A percentile compares a stretch with the other conserved stretches of the same genome.
Conservation (phyloP, 495 filamentous ascomycete species). For the Xylaria sp. region DNA sequence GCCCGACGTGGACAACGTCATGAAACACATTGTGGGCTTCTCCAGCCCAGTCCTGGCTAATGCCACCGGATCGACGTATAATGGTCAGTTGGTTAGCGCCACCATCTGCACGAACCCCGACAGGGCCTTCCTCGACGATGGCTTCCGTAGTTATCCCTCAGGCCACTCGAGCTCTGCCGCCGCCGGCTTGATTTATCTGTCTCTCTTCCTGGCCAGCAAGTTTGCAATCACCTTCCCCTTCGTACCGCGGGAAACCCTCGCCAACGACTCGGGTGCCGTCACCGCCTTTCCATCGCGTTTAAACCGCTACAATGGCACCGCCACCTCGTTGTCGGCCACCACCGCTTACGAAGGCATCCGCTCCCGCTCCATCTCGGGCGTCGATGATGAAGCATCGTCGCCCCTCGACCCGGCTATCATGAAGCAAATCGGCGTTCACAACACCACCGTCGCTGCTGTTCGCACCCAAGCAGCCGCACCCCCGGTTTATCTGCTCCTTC, state of each 20-base stretch:
- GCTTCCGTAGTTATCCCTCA: slow-evolving; percentile 85
- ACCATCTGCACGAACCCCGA: slow-evolving; percentile 75
- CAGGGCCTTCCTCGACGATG: slow-evolving; percentile 73
- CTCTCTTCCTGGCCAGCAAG: slow-evolving; percentile 70
- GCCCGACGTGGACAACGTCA: slow-evolving; percentile 57
- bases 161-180: slow-evolving; percentile 71
- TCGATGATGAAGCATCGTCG: slow-evolving; percentile 31
- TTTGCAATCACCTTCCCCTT: slow-evolving; percentile 65
- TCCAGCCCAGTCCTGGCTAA: slow-evolving; percentile 45
- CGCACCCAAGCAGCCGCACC: slow-evolving; percentile 73
- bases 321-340: slow-evolving; percentile 14
- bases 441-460: slow-evolving; percentile 52
- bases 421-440: slow-evolving; percentile 53
- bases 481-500: slow-evolving; percentile 69
- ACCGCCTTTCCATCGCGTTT: slow-evolving; percentile 60
- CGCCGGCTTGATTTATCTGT: slow-evolving; percentile 79
- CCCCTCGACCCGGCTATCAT: slow-evolving; percentile 35
- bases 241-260: slow-evolving; percentile 53
- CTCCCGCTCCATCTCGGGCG: slow-evolving; percentile 28
- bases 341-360: slow-evolving; percentile 39
- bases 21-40: slow-evolving; percentile 52
- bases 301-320: slow-evolving; percentile 19
- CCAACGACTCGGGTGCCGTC: slow-evolving; percentile 41
- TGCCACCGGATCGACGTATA: slow-evolving; percentile 39
- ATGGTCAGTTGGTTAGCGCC: slow-evolving; percentile 65